These are phyloP conservation scores for Erigeron philadelphicus DNA, from an alignment of 140 eudicot species.

Conservation along the genomic window DNA sequence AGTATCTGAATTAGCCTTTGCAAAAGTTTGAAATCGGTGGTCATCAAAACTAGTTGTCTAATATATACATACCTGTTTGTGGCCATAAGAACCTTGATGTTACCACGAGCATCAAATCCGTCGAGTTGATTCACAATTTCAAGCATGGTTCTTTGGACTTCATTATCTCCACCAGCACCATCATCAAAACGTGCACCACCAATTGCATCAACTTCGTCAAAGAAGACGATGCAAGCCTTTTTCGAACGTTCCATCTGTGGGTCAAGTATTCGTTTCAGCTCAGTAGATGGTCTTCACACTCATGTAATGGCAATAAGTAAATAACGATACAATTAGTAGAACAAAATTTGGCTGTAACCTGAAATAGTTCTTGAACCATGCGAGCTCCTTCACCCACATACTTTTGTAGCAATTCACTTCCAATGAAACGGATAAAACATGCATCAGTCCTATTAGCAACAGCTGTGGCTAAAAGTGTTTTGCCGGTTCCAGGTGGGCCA, in stretches of 20 bases:
- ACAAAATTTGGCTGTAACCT: conserved; percentile 38
- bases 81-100: conserved; percentile 96
- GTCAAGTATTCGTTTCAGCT: conserved; percentile 4
- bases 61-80: conserved; percentile 60
- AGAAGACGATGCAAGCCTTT: conserved; percentile 93
- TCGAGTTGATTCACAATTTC: conserved; percentile 98
- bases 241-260: conserved; percentile 96
- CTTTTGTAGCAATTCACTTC: conserved; percentile 91
- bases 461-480: conserved; percentile 93
- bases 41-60: neutral
- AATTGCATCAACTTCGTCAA: conserved; percentile 96
- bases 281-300: too few relatives aligned
- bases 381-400: conserved; percentile 99
- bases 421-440: conserved; percentile 93
- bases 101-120: conserved; percentile 99
- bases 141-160: conserved; percentile 98
- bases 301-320: too few relatives aligned
- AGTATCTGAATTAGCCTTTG: conserved; percentile 8
- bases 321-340: neutral
- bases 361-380: conserved; percentile 98
- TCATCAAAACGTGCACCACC: conserved; percentile 98
- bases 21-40: neutral
- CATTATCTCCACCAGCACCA: conserved; percentile 95
- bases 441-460: conserved; percentile 98
- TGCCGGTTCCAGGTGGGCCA: conserved; percentile 99